Evolutionary conservation across 2,329 filamentous ascomycete genomes (phyloP).

Genomic region (Aureobasidium sp.): DNA sequence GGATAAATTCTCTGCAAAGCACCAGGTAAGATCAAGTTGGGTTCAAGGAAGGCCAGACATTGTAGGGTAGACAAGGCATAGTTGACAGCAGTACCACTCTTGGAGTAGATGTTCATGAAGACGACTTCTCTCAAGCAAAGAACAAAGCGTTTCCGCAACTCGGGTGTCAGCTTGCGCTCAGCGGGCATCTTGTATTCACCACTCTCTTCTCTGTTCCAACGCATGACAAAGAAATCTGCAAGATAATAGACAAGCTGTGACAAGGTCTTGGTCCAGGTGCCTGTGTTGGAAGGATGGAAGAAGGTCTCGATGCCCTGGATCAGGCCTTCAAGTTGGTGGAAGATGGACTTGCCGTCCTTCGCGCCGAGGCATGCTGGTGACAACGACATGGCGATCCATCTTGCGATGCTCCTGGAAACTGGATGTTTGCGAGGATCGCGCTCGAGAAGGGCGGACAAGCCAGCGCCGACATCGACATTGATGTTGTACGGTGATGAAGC

Average conservation of each 20-base stretch:
- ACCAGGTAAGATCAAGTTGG: slow-evolving; percentile 83
- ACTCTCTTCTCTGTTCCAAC: slow-evolving; percentile 92
- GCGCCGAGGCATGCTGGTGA: slow-evolving; percentile 74
- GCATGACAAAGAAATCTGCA: slow-evolving; percentile 91
- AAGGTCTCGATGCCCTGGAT: slow-evolving; percentile 96
- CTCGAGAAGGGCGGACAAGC: slow-evolving; percentile 78
- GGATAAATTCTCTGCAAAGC: slow-evolving; percentile 95
- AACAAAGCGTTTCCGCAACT: slow-evolving; percentile 84
- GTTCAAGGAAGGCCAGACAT: slow-evolving; percentile 82
- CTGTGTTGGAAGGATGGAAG: slow-evolving; percentile 96
- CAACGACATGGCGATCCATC: slow-evolving; percentile 88
- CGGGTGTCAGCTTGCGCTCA: slow-evolving; percentile 70
- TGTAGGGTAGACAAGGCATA: slow-evolving; percentile 89
- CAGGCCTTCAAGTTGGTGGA: slow-evolving; percentile 80
- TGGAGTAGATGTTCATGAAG: slow-evolving; percentile 97
- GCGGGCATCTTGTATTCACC: slow-evolving; percentile 82
- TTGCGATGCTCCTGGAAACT: slow-evolving; percentile 80
- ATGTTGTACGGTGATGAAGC: slow-evolving; percentile 83
- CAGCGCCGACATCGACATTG: slow-evolving; percentile 72
- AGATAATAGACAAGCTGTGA: slow-evolving; percentile 88
- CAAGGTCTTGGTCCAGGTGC: slow-evolving; percentile 81
- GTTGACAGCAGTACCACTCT: slow-evolving; percentile 84
- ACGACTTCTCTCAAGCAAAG: slow-evolving; percentile 82
- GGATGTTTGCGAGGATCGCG: slow-evolving; percentile 92
- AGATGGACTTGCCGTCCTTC: slow-evolving; percentile 60